Percentiles rank a stretch among this genome's conserved stretches.
Evolutionary conservation across 169 alveolate genomes (phyloP).

Genomic region (Cystoisospora suis): DNA sequence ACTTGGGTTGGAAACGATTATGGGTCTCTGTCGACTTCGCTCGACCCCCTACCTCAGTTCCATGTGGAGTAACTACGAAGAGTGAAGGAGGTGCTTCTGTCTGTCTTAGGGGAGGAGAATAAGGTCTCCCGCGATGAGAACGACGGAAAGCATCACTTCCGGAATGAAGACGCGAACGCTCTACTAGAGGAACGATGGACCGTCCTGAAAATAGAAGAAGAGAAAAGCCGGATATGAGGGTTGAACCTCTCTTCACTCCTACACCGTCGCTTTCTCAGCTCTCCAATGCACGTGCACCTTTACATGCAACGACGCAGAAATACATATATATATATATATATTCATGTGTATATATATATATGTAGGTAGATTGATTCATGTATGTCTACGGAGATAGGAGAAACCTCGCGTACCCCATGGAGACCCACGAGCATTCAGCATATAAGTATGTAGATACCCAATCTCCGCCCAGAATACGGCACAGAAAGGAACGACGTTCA

Average conservation of each 20-base stretch:
- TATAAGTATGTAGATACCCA: not conserved
- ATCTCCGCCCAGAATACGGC: not conserved
- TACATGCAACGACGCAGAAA: not conserved
- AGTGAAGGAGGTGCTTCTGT: too few relatives aligned
- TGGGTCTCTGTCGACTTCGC: too few relatives aligned
- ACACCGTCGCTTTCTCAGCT: not conserved
- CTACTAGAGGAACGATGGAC: not conserved
- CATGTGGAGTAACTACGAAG: too few relatives aligned
- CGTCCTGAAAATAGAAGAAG: not conserved
- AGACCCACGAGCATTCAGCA: not conserved
- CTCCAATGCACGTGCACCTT: not conserved
- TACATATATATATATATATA: not conserved
- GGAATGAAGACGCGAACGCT: not conserved
- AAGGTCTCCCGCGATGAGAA: not conserved
- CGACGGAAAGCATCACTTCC: not conserved
- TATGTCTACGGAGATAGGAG: not conserved
- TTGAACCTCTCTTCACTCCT: not conserved
- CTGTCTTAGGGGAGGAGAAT: not conserved
- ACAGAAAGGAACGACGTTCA: not conserved
- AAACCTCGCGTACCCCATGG: not conserved
- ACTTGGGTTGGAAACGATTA: too few relatives aligned
- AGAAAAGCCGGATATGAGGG: not conserved
- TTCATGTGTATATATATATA: not conserved
- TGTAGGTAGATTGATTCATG: not conserved
- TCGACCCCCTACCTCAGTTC: too few relatives aligned